phyloP scores from a whole-genome alignment of 2,329 filamentous ascomycete genomes.

The Beauveria sp. region DNA sequence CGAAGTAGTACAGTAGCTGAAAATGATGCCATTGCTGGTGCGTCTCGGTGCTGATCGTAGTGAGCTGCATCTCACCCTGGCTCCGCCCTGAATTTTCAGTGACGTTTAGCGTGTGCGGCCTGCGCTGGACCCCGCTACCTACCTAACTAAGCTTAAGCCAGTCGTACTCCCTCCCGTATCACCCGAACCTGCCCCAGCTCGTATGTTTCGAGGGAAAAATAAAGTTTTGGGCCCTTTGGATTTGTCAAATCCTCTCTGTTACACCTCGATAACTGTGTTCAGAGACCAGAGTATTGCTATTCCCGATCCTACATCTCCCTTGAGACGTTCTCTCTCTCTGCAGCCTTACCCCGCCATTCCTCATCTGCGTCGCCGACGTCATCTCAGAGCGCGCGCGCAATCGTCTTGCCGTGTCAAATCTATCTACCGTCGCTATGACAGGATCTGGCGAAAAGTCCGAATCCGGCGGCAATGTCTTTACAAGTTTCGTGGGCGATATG shows the following conservation, averaged over 20 bases:
- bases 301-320: not conserved
- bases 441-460: slow-evolving; percentile 17
- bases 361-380: not conserved
- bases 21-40: slow-evolving; percentile 4
- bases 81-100: not conserved
- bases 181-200: not conserved
- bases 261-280: not conserved
- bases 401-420: not conserved
- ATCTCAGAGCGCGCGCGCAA: not conserved
- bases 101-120: not conserved
- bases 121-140: not conserved
- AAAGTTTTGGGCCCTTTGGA: not conserved
- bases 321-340: not conserved
- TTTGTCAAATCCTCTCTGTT: not conserved
- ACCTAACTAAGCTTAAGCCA: not conserved
- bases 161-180: not conserved
- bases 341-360: slow-evolving; percentile 2
- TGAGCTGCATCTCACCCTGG: not conserved
- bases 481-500: slow-evolving; percentile 37
- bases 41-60: not conserved
- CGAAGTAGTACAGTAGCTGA: not conserved
- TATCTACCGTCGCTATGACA: slow-evolving; percentile 19
- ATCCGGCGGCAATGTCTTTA: slow-evolving; percentile 20
- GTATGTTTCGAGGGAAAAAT: not conserved
- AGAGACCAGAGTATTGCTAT: not conserved